Evolutionary conservation across 1,284 basidiomycete species (phyloP), one percentile per base, ranked within the genome.

Genomic region (Melampsora abietis-canadensis): DNA sequence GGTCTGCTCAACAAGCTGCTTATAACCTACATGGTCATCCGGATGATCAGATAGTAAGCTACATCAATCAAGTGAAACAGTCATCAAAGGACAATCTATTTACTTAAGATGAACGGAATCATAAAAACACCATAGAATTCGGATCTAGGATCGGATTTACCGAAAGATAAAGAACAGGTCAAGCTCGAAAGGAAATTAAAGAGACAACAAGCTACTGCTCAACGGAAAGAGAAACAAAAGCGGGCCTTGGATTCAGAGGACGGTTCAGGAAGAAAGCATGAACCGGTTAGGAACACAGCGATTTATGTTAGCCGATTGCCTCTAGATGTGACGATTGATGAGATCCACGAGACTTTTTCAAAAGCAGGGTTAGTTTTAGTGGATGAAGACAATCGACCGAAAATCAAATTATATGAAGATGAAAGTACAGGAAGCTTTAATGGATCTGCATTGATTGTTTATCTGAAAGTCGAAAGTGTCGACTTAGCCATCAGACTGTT

Each of bases 381-480:
- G 80, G 93, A 93, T 78, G 90, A 94, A 79, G 85, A 88, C 15
- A 93, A 92, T 14, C 86, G 91, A 69, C 89, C 91, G 15, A 90
- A 94, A 78, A 87, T 98, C 81, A 97, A 98, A 84, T 86, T 98
- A 84, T 98, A 99, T 82, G 89, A 90, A 70, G 88, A 88, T 77
- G 92, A 92, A 2, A 66, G 68, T 40, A 89, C 92, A 76, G 93
- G 93, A n/a, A 83, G 85, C 44, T 98, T 98, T 83, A 96, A 88
- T 79, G 95, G 96, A 44, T 95, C 98, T 78, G 95, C 95, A 0
- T 84, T 98, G 77, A 89, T 99, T 75, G 93, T 97, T 62, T 99
- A 92, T 82, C 96, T 98, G 85, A 97, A 97, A 82, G 92, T 95
- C 80, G 95, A 94, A 77, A 94, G 91, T 37, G 96, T 98, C 19